Evolutionary conservation across 1,284 basidiomycete genomes (phyloP), one percentile per base, ranked within the genome.

Genomic region (Vanrija sp.): DNA sequence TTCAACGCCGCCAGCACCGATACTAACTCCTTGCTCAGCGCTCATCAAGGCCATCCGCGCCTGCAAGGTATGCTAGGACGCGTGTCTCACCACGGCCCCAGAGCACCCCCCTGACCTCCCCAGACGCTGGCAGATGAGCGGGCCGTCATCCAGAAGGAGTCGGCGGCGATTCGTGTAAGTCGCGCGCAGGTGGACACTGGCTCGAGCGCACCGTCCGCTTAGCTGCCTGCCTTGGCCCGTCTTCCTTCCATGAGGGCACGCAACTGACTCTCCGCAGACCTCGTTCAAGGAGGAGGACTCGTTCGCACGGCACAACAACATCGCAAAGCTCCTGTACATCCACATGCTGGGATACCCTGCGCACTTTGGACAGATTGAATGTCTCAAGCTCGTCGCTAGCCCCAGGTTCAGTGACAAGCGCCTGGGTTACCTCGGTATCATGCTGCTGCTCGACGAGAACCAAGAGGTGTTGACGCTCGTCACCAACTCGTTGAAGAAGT

Each of bases 281-380:
- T 93, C 93, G 1, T 98, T 99, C 80, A 88, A 95, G 65, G 94
- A 98, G 74, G 96, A 98, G 74, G 91, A 95, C 79, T 87, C 90
- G 40, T 89, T 87, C 77, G 83, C 89, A 59, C 86, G 94, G 55
- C 89, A 98, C 77, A 92, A 98, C 82, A 97, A 96, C 79, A 88
- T 98, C 72, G 94, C 95, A 58, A 98, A 98, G 76, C 84, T 98
- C 21, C 86, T 99, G 61, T 98, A 99, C 80, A 98, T 99, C 76
- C 94, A 98, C 78, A 98, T 99, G 96, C 87, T 99, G 23, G 96
- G 96, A 55, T 98, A 96, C 57, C 93, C 95, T 4, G 96, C 96
- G 28, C 96, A 99, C 76, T 99, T 98, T 72, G 96, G 96, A 49
- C 96, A 99, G 81, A 98, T 99, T 75, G 96, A 98, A 81, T 99